Evolutionary conservation across 257 asterid genomes (phyloP).

Genomic region (Fraxinus americana): DNA sequence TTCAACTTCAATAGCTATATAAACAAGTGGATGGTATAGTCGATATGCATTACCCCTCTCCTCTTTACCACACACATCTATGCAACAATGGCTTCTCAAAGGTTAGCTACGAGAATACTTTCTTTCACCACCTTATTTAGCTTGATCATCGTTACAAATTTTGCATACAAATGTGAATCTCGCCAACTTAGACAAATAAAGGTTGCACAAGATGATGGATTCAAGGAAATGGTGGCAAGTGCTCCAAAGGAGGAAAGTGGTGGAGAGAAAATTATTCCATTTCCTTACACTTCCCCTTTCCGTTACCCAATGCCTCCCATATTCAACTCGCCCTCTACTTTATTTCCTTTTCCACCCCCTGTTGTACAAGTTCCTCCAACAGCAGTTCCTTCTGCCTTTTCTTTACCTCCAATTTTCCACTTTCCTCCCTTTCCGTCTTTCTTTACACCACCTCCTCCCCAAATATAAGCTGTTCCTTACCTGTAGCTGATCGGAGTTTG

Average conservation of each 20-base stretch:
- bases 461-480: background rate
- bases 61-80: background rate
- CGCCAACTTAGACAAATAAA: background rate
- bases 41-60: background rate
- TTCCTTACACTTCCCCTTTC: background rate
- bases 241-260: background rate
- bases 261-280: background rate
- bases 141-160: slow-evolving; percentile 2
- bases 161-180: background rate
- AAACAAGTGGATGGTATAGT: background rate
- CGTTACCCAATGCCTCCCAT: background rate
- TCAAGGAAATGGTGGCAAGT: background rate
- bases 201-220: background rate
- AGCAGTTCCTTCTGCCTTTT: background rate
- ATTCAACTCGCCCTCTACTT: background rate
- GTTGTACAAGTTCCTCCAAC: background rate
- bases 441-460: background rate
- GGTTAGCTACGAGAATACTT: background rate
- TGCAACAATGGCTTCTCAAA: background rate
- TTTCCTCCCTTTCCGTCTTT: background rate
- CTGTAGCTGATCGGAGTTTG: background rate
- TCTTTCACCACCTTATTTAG: background rate
- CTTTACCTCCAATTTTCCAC: background rate
- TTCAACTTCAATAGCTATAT: background rate
- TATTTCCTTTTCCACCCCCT: background rate